These are phyloP conservation scores for Yamadazyma kitorensis DNA, from an alignment of 805 yeast species.

Conservation along the genomic window DNA sequence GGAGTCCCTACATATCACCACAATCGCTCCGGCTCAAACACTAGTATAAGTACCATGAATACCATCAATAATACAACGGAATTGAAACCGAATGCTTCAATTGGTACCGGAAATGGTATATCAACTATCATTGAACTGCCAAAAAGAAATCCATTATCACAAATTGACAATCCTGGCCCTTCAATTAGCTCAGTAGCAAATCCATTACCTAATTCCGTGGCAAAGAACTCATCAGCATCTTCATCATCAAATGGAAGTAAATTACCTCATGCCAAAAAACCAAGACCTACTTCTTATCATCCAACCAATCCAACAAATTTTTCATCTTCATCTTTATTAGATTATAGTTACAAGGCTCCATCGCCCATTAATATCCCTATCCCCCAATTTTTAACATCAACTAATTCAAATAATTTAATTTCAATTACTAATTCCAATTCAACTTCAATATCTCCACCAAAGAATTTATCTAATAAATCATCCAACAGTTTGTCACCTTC, in stretches of 20 bases:
- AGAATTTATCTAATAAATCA: conserved; percentile 7
- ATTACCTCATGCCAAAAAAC: conserved; percentile 53
- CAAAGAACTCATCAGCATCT: background rate
- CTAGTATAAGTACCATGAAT: background rate
- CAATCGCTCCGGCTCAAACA: background rate
- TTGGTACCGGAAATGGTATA: conserved; percentile 5
- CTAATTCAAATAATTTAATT: conserved; percentile 6
- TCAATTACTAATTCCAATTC: conserved; percentile 9
- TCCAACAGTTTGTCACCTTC: conserved; percentile 7
- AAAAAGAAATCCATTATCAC: conserved; percentile 13
- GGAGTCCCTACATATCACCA: background rate
- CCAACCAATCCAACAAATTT: conserved; percentile 52
- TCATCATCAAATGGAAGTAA: conserved; percentile 16
- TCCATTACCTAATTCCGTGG: background rate
- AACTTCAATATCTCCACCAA: conserved; percentile 6
- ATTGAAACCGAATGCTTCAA: background rate
- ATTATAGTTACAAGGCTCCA: conserved; percentile 29
- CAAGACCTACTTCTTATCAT: conserved; percentile 83
- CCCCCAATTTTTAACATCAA: conserved; percentile 12
- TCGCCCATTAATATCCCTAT: conserved; percentile 28
- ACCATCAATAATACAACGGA: background rate
- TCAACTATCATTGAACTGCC: conserved; percentile 16
- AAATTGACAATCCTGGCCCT: conserved; percentile 6
- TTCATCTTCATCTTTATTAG: conserved; percentile 35
- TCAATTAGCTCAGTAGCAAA: background rate